Evolutionary conservation across 2,329 filamentous ascomycete genomes (phyloP), one percentile per base, ranked within the genome.

Genomic region (Penicillium sp.): DNA sequence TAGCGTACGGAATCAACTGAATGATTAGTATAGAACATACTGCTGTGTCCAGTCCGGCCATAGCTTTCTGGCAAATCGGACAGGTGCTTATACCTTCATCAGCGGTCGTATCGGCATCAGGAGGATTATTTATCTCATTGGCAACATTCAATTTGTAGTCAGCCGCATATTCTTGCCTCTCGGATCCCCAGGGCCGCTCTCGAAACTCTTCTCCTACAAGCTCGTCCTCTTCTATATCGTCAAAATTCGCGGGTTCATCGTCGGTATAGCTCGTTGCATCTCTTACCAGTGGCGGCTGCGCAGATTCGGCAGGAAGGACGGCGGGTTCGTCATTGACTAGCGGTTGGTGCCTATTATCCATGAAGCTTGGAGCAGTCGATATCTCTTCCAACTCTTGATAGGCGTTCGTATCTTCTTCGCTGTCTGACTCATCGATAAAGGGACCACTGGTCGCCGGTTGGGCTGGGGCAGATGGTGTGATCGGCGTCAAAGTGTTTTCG

Each of bases 21-120:
- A 67, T 11, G 10, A 28, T 51, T 28, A 43, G 36, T 16, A 21
- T 7, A 14, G 15, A 36, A 57, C 64, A 39, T 57, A 70, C 68
- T 23, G 47, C 48, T 47, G 73, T 68, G 13, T 71, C 78, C 9
- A 83, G 62, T 0, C 80, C 82, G 11, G 63, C 67, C 21, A 96
- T 71, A 48, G 68, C 80, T 1, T 73, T 72, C 53, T 77, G 79
- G 63, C 93, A 97, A 18, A 97, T 82, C 1, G 91, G 91, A 62
- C 90, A 97, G 4, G 33, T 18, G 6, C 38, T 27, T 27, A 43
- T 43, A n/a, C 43, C 47, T 13, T 56, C 40, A 10, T 54, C 48
- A 15, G 16, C 7, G n/a, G 20, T 15, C 9, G 19, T n/a, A 5
- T 41, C 26, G 7, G 6, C 14, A 8, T 15, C 9, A 16, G 14